These are phyloP conservation scores for Lyophyllum atratum DNA, from an alignment of 768 basidiomycete genomes.

Conservation along the genomic window DNA sequence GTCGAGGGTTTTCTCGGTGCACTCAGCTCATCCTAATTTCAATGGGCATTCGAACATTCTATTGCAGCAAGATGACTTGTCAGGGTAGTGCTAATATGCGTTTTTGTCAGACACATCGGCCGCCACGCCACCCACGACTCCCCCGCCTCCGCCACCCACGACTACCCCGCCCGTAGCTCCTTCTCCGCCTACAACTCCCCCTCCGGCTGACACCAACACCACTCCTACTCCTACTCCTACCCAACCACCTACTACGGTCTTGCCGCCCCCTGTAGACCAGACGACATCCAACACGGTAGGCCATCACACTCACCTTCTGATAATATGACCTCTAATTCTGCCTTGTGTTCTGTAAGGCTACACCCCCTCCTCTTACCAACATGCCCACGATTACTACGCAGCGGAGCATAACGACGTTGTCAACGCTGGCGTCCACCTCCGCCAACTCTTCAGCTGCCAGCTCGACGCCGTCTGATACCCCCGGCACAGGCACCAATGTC, in stretches of 20 bases:
- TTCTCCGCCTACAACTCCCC: neutral
- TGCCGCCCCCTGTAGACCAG: neutral
- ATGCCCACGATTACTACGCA: neutral
- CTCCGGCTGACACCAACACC: neutral
- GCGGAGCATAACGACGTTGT: neutral
- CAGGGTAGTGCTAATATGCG: neutral
- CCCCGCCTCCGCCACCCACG: neutral
- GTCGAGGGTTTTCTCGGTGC: no score
- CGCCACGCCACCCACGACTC: neutral
- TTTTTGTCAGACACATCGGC: neutral
- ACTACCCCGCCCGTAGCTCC: neutral
- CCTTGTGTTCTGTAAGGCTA: neutral
- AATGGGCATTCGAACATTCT: neutral
- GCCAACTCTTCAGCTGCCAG: constrained; percentile 15
- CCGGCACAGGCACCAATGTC: constrained; percentile 20
- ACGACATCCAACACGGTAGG: constrained; percentile 2
- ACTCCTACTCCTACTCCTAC: neutral
- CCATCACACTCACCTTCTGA: neutral
- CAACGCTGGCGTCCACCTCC: constrained; percentile 2
- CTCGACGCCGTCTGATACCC: constrained; percentile 13
- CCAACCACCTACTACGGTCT: constrained; percentile 1
- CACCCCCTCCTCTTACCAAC: neutral
- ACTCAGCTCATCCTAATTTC: no score
- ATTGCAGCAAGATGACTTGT: neutral
- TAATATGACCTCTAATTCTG: neutral